Percentiles rank a stretch among this genome's conserved stretches.
phyloP scores from a whole-genome alignment of 228 moss, liverwort and hornwort species.

The Sphagnum fallax region DNA sequence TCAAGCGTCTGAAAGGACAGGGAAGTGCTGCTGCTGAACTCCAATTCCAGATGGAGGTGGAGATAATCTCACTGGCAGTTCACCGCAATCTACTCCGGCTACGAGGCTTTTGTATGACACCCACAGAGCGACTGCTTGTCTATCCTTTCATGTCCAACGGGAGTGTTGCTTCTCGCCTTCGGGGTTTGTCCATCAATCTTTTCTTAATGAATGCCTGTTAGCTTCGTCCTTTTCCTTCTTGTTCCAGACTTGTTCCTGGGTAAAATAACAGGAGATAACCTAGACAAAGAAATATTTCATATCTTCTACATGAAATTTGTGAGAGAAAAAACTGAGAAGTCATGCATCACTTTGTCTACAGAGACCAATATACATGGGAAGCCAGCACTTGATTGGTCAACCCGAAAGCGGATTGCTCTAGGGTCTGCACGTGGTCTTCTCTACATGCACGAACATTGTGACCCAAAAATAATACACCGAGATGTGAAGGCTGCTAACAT shows the following conservation, averaged over 20 bases:
- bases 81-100: conserved; percentile 55
- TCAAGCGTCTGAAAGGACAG: conserved; percentile 58
- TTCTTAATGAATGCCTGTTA: not conserved
- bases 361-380: conserved; percentile 14
- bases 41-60: conserved; percentile 67
- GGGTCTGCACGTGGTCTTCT: conserved; percentile 55
- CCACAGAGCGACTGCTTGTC: conserved; percentile 54
- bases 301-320: too few species aligned
- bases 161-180: conserved; percentile 68
- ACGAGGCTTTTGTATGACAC: conserved; percentile 62
- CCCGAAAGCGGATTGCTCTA: conserved; percentile 46
- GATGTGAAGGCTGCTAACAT: conserved; percentile 71
- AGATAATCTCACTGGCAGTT: conserved; percentile 64
- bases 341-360: too few species aligned
- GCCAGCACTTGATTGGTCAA: conserved; percentile 54
- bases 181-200: conserved; percentile 21
- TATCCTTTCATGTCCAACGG: conserved; percentile 73
- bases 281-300: too few species aligned
- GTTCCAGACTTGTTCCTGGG: too few species aligned
- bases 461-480: conserved; percentile 64
- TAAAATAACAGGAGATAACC: too few species aligned
- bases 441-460: conserved; percentile 61
- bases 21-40: conserved; percentile 52
- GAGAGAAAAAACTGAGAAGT: too few species aligned
- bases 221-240: not conserved